Evolutionary conservation across 345 rosid genomes (phyloP).

Genomic region (Acer negundo): DNA sequence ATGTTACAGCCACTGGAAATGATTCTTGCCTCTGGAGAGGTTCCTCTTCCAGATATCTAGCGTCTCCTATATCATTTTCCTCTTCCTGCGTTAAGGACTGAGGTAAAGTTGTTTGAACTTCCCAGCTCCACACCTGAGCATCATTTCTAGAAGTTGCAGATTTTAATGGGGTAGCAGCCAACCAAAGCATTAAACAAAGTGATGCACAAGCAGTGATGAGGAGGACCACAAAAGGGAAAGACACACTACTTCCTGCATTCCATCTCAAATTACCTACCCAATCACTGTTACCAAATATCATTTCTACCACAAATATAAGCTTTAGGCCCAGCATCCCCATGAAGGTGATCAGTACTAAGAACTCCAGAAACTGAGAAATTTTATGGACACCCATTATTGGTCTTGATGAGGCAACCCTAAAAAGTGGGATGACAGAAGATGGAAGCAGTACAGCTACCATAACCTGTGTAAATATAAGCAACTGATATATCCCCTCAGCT

Average conservation of each 20-base stretch:
- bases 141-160: constrained; percentile 60
- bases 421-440: constrained; percentile 86
- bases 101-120: constrained; percentile 37
- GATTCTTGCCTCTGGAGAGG: constrained; percentile 34
- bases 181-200: constrained; percentile 84
- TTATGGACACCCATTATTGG: constrained; percentile 83
- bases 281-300: constrained; percentile 90
- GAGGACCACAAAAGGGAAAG: constrained; percentile 56
- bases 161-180: constrained; percentile 82
- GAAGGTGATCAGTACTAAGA: constrained; percentile 55
- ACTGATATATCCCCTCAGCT: constrained; percentile 85
- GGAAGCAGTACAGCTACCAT: constrained; percentile 85
- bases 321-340: constrained; percentile 78
- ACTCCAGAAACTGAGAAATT: constrained; percentile 76
- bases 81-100: constrained; percentile 40
- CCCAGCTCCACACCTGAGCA: constrained; percentile 61
- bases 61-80: constrained; percentile 40
- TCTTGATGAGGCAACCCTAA: constrained; percentile 85
- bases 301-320: constrained; percentile 74
- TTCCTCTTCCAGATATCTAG: constrained; percentile 34
- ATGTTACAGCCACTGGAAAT: constrained; percentile 30
- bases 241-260: constrained; percentile 54
- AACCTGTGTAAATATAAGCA: constrained; percentile 83
- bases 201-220: constrained; percentile 67
- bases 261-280: constrained; percentile 88